These are phyloP conservation scores for Colletotrichum chrysophilum DNA, from an alignment of 2,329 filamentous ascomycete species.

Conservation along the genomic window DNA sequence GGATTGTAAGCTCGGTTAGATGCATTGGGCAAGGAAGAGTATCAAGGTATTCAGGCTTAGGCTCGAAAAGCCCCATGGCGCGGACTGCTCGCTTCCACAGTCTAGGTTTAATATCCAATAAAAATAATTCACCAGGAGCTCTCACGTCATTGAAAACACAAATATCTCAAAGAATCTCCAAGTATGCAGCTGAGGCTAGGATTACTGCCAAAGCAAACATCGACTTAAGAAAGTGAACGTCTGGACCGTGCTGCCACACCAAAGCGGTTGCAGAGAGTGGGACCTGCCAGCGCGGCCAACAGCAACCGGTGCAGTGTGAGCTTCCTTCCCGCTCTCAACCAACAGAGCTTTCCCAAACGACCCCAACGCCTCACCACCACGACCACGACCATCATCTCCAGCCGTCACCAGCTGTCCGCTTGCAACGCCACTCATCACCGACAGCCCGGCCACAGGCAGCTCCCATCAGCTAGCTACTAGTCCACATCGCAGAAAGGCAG, in stretches of 20 bases:
- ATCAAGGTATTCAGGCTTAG: not conserved
- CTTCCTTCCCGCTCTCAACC: slow-evolving; percentile 11
- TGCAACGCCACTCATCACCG: slow-evolving; percentile 12
- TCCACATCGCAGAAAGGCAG: slow-evolving; percentile 19
- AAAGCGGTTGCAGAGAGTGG: slow-evolving; percentile 1
- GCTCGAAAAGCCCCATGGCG: not conserved
- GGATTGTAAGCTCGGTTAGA: not conserved
- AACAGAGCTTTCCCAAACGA: slow-evolving; percentile 9
- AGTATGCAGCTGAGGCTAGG: not conserved
- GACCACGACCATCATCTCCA: not conserved
- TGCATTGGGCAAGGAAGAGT: not conserved
- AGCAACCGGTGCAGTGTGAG: not conserved
- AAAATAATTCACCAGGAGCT: not conserved
- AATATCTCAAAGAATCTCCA: not conserved
- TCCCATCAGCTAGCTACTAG: not conserved
- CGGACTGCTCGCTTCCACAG: not conserved
- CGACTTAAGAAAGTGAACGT: slow-evolving; percentile 20
- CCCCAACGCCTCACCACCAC: slow-evolving; percentile 15
- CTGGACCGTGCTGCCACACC: slow-evolving; percentile 25
- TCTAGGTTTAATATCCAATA: not conserved
- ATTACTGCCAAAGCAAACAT: not conserved
- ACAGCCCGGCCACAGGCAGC: not conserved
- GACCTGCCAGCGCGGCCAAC: not conserved
- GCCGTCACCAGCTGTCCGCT: slow-evolving; percentile 22
- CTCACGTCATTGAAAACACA: not conserved